Base-by-base conservation (phyloP, 2,329 filamentous ascomycete genomes). In the Pseudogymnoascus sp. region DNA sequence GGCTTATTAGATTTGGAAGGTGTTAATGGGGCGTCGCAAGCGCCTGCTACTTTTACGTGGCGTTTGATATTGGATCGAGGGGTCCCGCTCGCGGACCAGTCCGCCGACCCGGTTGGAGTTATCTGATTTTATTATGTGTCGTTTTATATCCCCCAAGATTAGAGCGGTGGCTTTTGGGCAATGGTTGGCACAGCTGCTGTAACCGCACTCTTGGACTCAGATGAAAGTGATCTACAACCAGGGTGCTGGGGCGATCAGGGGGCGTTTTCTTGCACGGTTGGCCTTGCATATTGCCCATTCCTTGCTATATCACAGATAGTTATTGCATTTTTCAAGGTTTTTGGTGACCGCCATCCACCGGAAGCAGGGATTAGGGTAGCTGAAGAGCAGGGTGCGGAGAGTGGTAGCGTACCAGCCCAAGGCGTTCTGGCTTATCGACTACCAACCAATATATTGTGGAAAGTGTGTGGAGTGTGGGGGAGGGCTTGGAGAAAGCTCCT, bases 201-300 rank as follows among this genome's bases (percentile, higher is more conserved):
- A 54, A 54, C 47, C 47, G 29, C 29, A 54, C 47, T 54, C 47
- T 33, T 33, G 47, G 47, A 54, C 47, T 54, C 47, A 21, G 47
- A 54, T 54, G 47, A 54, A 21, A 54, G 47, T 54, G 47, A 35
- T 54, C 47, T 54, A 54, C 47, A 54, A 54, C 47, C 47, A 33
- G 47, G 47, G 47, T 54, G n/a, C 47, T 54, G 47, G 47, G 47
- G 47, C 47, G 47, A 54, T 54, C 47, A 54, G 47, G 47, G 47
- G 47, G 47, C 47, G 47, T 54, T 54, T 54, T 54, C 29, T 54
- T 54, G 47, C 47, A 54, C 47, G 47, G 47, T 54, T 54, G 47
- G 29, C 29, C 47, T 7, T 54, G 47, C 47, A 54, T 54, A 54
- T 54, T 54, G 26, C 4, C 17, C 5, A 35, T 4, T 33, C 47